Evolutionary conservation across 495 filamentous ascomycete species (phyloP).

Genomic region (Hypoxylon trugodes): DNA sequence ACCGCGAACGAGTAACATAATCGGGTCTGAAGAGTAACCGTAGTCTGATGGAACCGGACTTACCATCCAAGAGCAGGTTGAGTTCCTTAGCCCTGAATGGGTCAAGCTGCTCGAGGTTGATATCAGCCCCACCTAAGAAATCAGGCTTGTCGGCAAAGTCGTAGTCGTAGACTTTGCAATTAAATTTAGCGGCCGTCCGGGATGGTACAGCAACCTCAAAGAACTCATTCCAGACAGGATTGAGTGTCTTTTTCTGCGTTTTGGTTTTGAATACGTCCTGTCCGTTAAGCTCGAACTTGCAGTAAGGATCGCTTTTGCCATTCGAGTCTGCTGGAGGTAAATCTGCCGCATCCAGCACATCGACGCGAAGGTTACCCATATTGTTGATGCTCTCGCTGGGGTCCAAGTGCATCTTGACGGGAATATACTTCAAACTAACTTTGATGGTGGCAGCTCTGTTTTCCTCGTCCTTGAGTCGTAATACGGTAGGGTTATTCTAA

Average conservation of each 20-base stretch:
- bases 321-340: conserved; percentile 94
- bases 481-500: conserved; percentile 85
- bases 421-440: conserved; percentile 92
- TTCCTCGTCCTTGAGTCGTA: conserved; percentile 77
- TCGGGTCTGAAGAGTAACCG: conserved; percentile 92
- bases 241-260: conserved; percentile 93
- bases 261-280: conserved; percentile 92
- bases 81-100: conserved; percentile 81
- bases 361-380: conserved; percentile 89
- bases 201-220: conserved; percentile 87
- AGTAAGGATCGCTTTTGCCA: conserved; percentile 95
- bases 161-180: conserved; percentile 89
- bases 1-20: conserved; percentile 86
- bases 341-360: conserved; percentile 86
- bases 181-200: conserved; percentile 85
- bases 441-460: conserved; percentile 83
- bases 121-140: conserved; percentile 77
- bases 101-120: conserved; percentile 83
- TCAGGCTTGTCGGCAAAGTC: conserved; percentile 94
- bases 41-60: conserved; percentile 82
- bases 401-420: conserved; percentile 91
- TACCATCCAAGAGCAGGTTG: conserved; percentile 82
- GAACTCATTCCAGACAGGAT: conserved; percentile 94
- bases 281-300: conserved; percentile 89
- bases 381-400: conserved; percentile 98